Conservation (phyloP, 192 early-diverging fungal species). For the Haplosporangium gracile region DNA sequence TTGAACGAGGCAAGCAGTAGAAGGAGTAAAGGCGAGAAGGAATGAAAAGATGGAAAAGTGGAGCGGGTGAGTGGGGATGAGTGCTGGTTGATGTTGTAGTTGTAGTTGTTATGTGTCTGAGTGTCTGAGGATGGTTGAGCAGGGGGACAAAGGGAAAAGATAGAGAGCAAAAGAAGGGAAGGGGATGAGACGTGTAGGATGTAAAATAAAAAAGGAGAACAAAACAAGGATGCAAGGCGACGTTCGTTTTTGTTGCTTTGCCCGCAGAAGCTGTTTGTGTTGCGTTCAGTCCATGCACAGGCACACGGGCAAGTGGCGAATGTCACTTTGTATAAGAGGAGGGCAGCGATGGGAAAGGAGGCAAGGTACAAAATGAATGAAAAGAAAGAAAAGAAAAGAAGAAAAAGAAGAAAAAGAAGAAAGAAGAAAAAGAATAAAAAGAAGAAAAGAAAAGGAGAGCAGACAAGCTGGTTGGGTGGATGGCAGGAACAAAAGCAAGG, state of each 20-base stretch:
- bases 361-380: not conserved
- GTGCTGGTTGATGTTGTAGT: not conserved
- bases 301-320: not conserved
- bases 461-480: not conserved
- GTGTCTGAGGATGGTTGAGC: not conserved
- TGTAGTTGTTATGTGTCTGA: not conserved
- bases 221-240: not conserved
- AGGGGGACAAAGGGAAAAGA: not conserved
- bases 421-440: not conserved
- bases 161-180: no score
- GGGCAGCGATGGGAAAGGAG: not conserved
- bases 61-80: not conserved
- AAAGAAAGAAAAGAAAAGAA: not conserved
- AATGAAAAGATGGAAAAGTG: not conserved
- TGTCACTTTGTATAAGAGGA: not conserved
- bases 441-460: not conserved
- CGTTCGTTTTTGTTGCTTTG: not conserved
- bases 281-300: not conserved
- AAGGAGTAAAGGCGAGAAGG: not conserved
- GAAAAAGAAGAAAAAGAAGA: not conserved
- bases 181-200: conserved; percentile 2
- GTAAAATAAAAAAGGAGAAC: not conserved
- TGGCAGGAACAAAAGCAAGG: not conserved
- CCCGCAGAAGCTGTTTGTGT: not conserved
- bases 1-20: not conserved